phyloP scores from a whole-genome alignment of 73 alveolate genomes.

The Tetrahymena malaccensis region DNA sequence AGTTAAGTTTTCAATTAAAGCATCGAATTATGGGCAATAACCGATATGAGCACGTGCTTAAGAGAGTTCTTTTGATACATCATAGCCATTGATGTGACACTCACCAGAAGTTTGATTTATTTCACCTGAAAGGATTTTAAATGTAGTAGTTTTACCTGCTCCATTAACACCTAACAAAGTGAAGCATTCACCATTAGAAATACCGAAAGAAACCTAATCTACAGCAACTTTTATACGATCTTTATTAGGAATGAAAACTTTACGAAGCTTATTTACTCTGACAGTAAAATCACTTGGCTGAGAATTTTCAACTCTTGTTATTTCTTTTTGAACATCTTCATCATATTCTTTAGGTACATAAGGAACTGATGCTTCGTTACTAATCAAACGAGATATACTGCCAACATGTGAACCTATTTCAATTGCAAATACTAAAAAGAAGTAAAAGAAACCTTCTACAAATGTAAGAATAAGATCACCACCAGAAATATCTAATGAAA shows the following conservation, averaged over 20 bases:
- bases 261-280: constrained; percentile 53
- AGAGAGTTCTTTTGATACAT: constrained; percentile 67
- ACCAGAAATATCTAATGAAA: constrained; percentile 34
- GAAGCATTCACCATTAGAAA: constrained; percentile 95
- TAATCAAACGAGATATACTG: constrained; percentile 2
- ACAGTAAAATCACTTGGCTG: constrained; percentile 49
- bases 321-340: constrained; percentile 51
- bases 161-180: constrained; percentile 98
- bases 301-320: background rate
- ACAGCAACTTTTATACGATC: constrained; percentile 76
- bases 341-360: constrained; percentile 10
- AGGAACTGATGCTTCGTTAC: constrained; percentile 19
- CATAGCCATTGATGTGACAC: constrained; percentile 75
- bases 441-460: constrained; percentile 18
- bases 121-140: constrained; percentile 91
- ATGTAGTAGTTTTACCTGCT: constrained; percentile 98
- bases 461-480: constrained; percentile 23
- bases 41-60: constrained; percentile 87
- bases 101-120: constrained; percentile 76
- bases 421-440: constrained; percentile 21
- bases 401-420: constrained; percentile 41
- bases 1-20: constrained; percentile 84
- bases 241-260: constrained; percentile 35
- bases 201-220: constrained; percentile 77
- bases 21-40: constrained; percentile 97